Base-by-base conservation (phyloP, 2,329 filamentous ascomycete genomes). In the Orbilia javanica region DNA sequence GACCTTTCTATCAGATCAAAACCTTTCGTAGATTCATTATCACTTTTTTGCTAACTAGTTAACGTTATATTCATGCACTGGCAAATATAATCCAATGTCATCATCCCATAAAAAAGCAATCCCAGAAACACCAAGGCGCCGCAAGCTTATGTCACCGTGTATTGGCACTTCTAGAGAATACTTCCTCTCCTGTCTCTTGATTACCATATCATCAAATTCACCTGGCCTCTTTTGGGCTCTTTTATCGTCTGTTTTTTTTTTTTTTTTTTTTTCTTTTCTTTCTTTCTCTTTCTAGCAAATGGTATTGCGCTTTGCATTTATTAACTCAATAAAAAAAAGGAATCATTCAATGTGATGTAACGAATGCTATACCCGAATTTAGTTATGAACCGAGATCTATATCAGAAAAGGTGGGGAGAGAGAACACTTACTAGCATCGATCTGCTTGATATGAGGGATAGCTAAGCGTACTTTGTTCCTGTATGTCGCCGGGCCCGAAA, bases 401-500 rank as follows among this genome's bases (percentile, higher is more conserved):
- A 4, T 13, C 2, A 25, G 46, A 22, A 42, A 52, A 18, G 6
- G n/a, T n/a, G n/a, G n/a, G 39, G 46, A 10, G 4, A 6, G 6
- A 18, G 11, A 15, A 27, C n/a, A 93, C 94, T 90, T 87, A 97
- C 95, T 96, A 75, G 96, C 96, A 89, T 99, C 96, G 83, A 99
- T 97, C 86, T 99, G 94, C 83, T 89, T 89, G 65, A 99, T 86
- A 84, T 96, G 92, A 72, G 96, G 96, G 84, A 99, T 84, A 36
- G 94, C 92, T 84, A 99, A 85, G 75, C 91, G 88, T 50, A 99
- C 90, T 85, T 99, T 99, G 85, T 97, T 98, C 82, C 96, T 88
- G 85, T 99, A 99, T 79, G 97, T 85, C 0, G 93, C 92, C n/a
- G 92, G 92, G 3, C 89, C 89, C 68, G 88, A 88, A 78, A 90